These are phyloP conservation scores for Melampsora medusae DNA, from an alignment of 1,284 basidiomycete genomes.

Conservation along the genomic window DNA sequence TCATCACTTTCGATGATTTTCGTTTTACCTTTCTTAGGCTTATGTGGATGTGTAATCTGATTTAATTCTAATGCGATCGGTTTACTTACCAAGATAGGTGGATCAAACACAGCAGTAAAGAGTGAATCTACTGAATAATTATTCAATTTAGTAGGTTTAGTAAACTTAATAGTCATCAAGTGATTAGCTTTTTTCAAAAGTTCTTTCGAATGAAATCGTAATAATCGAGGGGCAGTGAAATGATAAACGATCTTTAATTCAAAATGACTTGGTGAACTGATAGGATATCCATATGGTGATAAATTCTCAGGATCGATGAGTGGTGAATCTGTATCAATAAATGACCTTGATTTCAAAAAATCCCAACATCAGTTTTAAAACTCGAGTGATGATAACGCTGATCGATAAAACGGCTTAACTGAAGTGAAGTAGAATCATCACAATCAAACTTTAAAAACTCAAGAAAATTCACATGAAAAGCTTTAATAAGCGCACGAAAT, in stretches of 20 bases:
- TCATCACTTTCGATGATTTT: not conserved
- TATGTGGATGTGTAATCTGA: not conserved
- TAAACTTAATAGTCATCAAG: conserved; percentile 5
- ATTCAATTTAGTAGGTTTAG: conserved; percentile 1
- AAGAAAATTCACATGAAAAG: too few relatives aligned
- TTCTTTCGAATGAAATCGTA: not conserved
- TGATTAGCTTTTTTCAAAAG: not conserved
- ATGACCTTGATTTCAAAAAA: not conserved
- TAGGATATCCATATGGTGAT: conserved; percentile 24
- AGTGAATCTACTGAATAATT: conserved; percentile 4
- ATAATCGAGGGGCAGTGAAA: not conserved
- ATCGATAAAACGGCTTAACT: conserved; percentile 9
- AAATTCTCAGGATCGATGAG: not conserved
- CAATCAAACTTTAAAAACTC: not conserved
- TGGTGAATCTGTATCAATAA: not conserved
- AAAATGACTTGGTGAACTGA: conserved; percentile 19
- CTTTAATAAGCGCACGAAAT: too few relatives aligned
- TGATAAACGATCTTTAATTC: conserved; percentile 28
- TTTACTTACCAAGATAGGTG: conserved; percentile 16
- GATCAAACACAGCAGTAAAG: conserved; percentile 24
- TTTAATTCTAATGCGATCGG: conserved; percentile 13
- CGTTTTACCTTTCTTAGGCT: not conserved
- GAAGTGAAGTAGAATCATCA: conserved; percentile 24
- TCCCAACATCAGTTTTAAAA: not conserved
- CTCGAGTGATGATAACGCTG: not conserved